These are phyloP conservation scores for Amanita jacksonii DNA, from an alignment of 768 basidiomycete genomes.

Conservation along the genomic window DNA sequence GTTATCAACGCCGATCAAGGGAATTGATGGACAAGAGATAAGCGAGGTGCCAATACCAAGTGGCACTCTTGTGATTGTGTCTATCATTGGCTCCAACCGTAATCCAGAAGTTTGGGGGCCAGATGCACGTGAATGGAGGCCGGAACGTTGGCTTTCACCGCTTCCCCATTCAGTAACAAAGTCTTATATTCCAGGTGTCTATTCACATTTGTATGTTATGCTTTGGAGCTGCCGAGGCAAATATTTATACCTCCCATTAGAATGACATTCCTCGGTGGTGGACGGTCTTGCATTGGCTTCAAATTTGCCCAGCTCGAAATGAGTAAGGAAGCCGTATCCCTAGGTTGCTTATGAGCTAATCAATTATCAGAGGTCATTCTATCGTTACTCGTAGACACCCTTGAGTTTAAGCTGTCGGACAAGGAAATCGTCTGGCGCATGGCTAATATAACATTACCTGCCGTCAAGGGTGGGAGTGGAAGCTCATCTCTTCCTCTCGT, in stretches of 20 bases:
- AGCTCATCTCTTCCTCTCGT: not conserved
- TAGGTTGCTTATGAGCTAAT: not conserved
- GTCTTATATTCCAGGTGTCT: slow-evolving; percentile 23
- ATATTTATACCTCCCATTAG: slow-evolving; percentile 15
- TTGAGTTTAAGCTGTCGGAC: slow-evolving; percentile 8
- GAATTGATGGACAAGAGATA: slow-evolving; percentile 15
- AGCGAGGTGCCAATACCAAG: slow-evolving; percentile 13
- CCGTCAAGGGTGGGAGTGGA: not conserved
- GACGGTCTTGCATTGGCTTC: slow-evolving; percentile 27
- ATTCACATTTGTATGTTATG: slow-evolving; percentile 19
- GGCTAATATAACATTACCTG: slow-evolving; percentile 3
- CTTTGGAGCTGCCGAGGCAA: slow-evolving; percentile 15
- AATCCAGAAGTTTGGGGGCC: slow-evolving; percentile 23
- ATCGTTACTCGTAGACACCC: slow-evolving; percentile 11
- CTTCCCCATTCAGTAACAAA: slow-evolving; percentile 9
- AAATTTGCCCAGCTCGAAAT: slow-evolving; percentile 30
- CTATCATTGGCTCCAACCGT: slow-evolving; percentile 18
- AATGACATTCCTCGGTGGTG: slow-evolving; percentile 27
- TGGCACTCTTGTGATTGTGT: slow-evolving; percentile 16
- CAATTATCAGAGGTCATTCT: slow-evolving; percentile 15
- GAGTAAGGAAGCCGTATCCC: slow-evolving; percentile 17
- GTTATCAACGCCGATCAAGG: slow-evolving; percentile 15
- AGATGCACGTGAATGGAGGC: slow-evolving; percentile 25
- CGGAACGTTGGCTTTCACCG: slow-evolving; percentile 23
- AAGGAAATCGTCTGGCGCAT: slow-evolving; percentile 7